phyloP scores from a whole-genome alignment of 2,329 filamentous ascomycete genomes.

The Pezizomycotina sp. region DNA sequence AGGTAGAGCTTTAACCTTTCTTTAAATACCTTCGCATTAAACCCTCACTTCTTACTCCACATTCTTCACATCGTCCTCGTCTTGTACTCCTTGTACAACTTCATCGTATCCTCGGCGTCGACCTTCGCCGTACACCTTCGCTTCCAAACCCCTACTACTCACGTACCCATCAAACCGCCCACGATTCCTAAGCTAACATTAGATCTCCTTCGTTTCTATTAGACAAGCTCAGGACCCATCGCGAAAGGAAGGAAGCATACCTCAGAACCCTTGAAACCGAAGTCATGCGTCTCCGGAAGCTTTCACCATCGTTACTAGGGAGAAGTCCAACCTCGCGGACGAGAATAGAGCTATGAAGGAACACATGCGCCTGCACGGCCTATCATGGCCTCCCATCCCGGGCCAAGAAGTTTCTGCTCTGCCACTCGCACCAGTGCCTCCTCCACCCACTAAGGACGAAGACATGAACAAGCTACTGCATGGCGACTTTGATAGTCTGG shows the following conservation, averaged over 20 bases:
- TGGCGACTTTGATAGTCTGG: constrained; percentile 62
- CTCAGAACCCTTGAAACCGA: constrained; percentile 89
- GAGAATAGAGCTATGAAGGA: constrained; percentile 65
- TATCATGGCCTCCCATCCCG: constrained; percentile 34
- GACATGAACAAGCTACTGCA: too few species aligned
- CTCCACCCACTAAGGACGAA: constrained; percentile 17
- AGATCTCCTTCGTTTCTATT: constrained; percentile 35
- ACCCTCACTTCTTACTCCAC: constrained; percentile 8
- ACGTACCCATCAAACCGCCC: constrained; percentile 1
- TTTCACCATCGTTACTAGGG: constrained; percentile 55
- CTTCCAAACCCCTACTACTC: constrained; percentile 9
- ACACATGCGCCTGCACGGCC: constrained; percentile 42
- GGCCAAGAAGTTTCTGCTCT: constrained; percentile 10
- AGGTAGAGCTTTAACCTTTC: constrained; percentile 15
- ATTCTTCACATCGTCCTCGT: constrained; percentile 16
- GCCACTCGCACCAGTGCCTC: constrained; percentile 16
- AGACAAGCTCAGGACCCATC: constrained; percentile 93
- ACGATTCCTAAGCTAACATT: constrained; percentile 10
- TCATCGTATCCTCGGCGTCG: too few species aligned
- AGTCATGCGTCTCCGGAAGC: constrained; percentile 75
- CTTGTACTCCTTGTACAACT: constrained; percentile 8
- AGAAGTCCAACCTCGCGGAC: constrained; percentile 57
- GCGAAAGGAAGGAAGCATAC: constrained; percentile 90
- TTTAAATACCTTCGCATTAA: constrained; percentile 10
- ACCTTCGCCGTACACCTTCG: too few species aligned